Base-by-base conservation (phyloP, 1,139 yeast species). In the Magnusiomyces fungicola region DNA sequence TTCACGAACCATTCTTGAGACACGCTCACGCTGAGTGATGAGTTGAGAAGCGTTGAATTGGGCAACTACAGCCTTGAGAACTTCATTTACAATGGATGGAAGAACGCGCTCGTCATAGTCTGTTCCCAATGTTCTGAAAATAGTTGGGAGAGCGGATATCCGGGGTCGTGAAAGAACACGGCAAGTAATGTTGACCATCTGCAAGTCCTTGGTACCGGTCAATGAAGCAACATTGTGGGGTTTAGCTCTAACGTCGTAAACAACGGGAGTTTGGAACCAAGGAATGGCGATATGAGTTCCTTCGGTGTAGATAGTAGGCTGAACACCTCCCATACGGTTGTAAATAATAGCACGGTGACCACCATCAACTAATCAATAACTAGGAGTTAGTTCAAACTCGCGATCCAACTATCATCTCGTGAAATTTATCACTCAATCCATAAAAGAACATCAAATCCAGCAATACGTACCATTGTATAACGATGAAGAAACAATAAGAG, bases 171-270 rank as follows among this genome's bases (percentile, higher is more conserved):
- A 85, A 61, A 92, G 77, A 32, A 92, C 98, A 73, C 99, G 83
- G 69, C 99, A 92, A 21, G 97, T 90, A 62, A 92, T 92, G 70
- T 90, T 94, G 49, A 92, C 99, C 99, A 92, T 92, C 72, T 92
- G 99, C 66, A 92, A 77, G 70, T 92, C 98, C 72, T 92, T 92
- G 30, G 99, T 92, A 56, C 99, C 98, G 4, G 99, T 92, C 65
- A 92, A 77, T 12, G 96, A 87, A n/a, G 97, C 89, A 56, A 92
- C 95, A 62, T 89, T 90, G 70, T 97, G 81, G 50, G 98, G 98
- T 68, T 88, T 92, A 48, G 98, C 97, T 63, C 99, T 80, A 51
- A 94, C 96, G 67, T 92, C 97, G 67, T 85, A 92, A 47, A 89
- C 80, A 47, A 89, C 76, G 40, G 98, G 97, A 51, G 90, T 83